These are phyloP conservation scores for Polytolypa hystricis DNA, from an alignment of 2,329 filamentous ascomycete genomes.

Conservation along the genomic window DNA sequence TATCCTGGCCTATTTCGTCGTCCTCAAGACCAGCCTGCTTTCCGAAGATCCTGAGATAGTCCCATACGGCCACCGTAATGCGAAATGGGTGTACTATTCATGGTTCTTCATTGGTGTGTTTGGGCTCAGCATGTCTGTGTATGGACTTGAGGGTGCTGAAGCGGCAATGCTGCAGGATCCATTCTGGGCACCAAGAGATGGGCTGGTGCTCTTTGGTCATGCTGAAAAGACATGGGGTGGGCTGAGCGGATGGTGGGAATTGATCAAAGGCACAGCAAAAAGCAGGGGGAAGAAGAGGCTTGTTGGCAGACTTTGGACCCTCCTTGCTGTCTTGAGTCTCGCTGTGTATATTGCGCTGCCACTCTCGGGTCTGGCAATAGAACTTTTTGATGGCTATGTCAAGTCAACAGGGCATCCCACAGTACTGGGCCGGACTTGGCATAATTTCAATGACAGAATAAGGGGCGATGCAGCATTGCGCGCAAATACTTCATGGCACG, in stretches of 20 bases:
- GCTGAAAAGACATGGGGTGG: not conserved
- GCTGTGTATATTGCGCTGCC: slow-evolving; percentile 2
- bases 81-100: slow-evolving; percentile 5
- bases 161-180: slow-evolving; percentile 7
- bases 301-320: slow-evolving; percentile 1
- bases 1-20: not conserved
- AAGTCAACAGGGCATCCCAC: slow-evolving; percentile 3
- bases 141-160: slow-evolving; percentile 5
- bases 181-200: slow-evolving; percentile 2
- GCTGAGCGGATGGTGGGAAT: not conserved
- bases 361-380: slow-evolving; percentile 9
- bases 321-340: not conserved
- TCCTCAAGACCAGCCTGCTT: not conserved
- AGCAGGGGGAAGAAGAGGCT: not conserved
- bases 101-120: slow-evolving; percentile 9
- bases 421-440: slow-evolving; percentile 4
- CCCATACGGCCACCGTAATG: slow-evolving; percentile 3
- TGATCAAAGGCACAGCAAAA: not conserved
- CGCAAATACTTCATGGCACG: slow-evolving; percentile 1
- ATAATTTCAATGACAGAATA: not conserved
- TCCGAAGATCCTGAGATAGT: not conserved
- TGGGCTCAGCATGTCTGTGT: slow-evolving; percentile 3
- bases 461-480: not conserved
- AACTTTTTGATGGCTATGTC: slow-evolving; percentile 10
- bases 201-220: slow-evolving; percentile 2